Conservation (phyloP, 2,329 filamentous ascomycete species). For the Cytospora leucostoma region DNA sequence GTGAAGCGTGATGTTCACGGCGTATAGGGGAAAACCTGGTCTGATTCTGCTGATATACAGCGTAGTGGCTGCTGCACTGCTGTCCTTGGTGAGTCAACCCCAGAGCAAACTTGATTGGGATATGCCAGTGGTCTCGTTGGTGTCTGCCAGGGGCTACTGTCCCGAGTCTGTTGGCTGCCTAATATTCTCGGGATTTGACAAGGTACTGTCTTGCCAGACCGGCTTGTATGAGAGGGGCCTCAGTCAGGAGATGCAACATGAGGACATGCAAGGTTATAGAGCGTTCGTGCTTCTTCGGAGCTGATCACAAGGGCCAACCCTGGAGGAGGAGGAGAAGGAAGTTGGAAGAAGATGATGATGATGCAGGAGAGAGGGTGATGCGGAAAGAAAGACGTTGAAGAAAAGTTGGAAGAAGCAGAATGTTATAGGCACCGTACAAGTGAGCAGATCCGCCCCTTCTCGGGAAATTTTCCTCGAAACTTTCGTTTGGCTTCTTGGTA, state of each 20-base stretch:
- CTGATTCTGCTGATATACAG: neutral
- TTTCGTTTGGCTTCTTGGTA: slow-evolving; percentile 5
- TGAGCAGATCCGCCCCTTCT: slow-evolving; percentile 3
- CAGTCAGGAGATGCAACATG: slow-evolving; percentile 6
- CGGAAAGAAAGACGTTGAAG: neutral
- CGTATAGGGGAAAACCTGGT: slow-evolving; percentile 9
- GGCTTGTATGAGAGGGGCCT: slow-evolving; percentile 23
- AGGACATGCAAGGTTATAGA: slow-evolving; percentile 13
- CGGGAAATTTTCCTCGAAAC: slow-evolving; percentile 1
- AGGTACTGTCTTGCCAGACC: slow-evolving; percentile 27
- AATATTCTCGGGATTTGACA: slow-evolving; percentile 13
- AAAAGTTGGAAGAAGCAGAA: slow-evolving; percentile 8
- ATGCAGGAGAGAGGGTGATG: neutral
- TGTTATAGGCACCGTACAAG: slow-evolving; percentile 3
- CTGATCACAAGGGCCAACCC: slow-evolving; percentile 4
- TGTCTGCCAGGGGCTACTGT: neutral
- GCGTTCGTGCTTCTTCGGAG: slow-evolving; percentile 2
- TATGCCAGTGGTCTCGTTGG: slow-evolving; percentile 17
- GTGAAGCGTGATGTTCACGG: slow-evolving; percentile 2
- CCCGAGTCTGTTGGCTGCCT: slow-evolving; percentile 2
- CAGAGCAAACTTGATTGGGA: neutral
- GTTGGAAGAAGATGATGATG: neutral
- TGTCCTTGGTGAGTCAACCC: slow-evolving; percentile 10
- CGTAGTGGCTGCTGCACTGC: slow-evolving; percentile 6
- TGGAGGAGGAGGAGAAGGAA: neutral